A percentile compares a stretch with the other conserved stretches of the same genome.
phyloP scores from a whole-genome alignment of 225 moss, liverwort and hornwort species.

The Pseudisothecium myosuroides region DNA sequence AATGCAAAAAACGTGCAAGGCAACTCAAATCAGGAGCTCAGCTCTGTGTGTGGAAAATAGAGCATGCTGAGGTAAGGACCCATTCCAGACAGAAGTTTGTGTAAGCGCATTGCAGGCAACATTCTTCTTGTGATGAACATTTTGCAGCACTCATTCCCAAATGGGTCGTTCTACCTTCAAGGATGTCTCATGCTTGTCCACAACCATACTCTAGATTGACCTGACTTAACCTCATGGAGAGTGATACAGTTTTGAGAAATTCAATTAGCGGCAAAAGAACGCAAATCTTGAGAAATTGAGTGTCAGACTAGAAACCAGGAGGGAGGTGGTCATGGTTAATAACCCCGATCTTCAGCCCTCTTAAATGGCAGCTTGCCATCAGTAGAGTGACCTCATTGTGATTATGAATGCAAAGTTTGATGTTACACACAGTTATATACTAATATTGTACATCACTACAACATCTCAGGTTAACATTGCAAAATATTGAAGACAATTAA shows the following conservation, averaged over 20 bases:
- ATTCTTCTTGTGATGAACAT: not conserved
- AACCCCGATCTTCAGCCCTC: not conserved
- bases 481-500: not conserved
- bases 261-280: not conserved
- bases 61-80: not conserved
- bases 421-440: not conserved
- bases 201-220: not conserved
- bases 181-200: not conserved
- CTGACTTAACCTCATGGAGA: not conserved
- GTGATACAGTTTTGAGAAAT: not conserved
- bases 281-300: not conserved
- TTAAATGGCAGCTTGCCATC: not conserved
- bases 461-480: not conserved
- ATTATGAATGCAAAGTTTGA: not conserved
- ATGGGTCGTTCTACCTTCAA: not conserved
- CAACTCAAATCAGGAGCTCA: no score
- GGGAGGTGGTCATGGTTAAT: not conserved
- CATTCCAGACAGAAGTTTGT: not conserved
- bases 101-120: not conserved
- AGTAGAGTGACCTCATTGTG: not conserved
- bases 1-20: not conserved
- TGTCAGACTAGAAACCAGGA: not conserved
- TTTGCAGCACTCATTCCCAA: not conserved
- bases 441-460: not conserved
- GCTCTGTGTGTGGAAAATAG: no score